Percentiles rank a stretch among this genome's conserved stretches.
Conservation (phyloP, 1,284 basidiomycete species). For the Porodaedalea pini region DNA sequence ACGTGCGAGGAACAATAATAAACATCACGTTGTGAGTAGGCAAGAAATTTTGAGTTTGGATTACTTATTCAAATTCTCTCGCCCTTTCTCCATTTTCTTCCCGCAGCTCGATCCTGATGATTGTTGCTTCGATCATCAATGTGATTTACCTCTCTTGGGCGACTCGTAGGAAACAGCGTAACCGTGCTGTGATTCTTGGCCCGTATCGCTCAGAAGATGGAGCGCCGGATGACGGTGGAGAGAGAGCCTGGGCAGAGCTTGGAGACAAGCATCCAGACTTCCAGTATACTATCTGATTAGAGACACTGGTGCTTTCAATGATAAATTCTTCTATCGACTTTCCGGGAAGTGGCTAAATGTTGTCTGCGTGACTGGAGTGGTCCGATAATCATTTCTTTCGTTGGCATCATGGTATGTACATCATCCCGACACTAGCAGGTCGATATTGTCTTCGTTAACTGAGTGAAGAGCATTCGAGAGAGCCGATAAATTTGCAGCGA, state of each 20-base stretch:
- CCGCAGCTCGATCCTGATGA: constrained; percentile 26
- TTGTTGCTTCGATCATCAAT: constrained; percentile 30
- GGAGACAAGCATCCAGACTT: constrained; percentile 39
- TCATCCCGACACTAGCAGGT: too few relatives aligned
- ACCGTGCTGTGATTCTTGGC: constrained; percentile 30
- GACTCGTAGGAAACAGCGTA: constrained; percentile 28
- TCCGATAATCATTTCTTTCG: too few relatives aligned
- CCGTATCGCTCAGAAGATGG: constrained; percentile 30
- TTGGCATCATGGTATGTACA: too few relatives aligned
- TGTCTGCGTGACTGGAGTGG: too few relatives aligned
- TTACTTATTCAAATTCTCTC: constrained; percentile 10
- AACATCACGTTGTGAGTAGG: constrained; percentile 33
- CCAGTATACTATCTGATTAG: constrained; percentile 14
- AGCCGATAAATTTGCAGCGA: too few relatives aligned
- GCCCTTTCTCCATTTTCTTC: too few relatives aligned
- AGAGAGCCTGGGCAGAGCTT: constrained; percentile 34
- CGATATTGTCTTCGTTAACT: too few relatives aligned
- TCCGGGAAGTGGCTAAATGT: too few relatives aligned
- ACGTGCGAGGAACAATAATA: constrained; percentile 35
- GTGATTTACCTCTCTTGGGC: constrained; percentile 28
- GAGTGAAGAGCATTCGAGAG: too few relatives aligned
- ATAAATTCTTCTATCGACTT: too few relatives aligned
- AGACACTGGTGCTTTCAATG: too few relatives aligned
- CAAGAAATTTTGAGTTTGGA: constrained; percentile 26
- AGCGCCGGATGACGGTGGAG: constrained; percentile 26